phyloP scores from a whole-genome alignment of 441 rosid genomes.

The Euphorbia schlechtendalii region DNA sequence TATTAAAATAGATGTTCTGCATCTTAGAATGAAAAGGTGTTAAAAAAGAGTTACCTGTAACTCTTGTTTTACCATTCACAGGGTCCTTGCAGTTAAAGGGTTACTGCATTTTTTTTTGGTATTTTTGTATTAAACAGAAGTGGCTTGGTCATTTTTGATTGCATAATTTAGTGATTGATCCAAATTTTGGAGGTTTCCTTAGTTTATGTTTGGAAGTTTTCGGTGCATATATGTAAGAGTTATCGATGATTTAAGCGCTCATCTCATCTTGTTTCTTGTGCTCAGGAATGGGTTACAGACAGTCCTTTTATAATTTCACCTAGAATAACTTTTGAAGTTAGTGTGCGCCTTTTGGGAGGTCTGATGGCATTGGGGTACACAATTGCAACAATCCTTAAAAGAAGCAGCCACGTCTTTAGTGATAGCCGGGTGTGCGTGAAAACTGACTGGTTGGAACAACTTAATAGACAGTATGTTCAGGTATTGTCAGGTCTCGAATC shows the following conservation, averaged over 20 bases:
- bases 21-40: not conserved
- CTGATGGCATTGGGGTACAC: conserved; percentile 97
- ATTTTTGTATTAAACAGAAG: too few relatives aligned
- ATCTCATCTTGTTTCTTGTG: conserved; percentile 20
- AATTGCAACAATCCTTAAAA: conserved; percentile 80
- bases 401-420: conserved; percentile 83
- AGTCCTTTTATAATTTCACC: conserved; percentile 98
- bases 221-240: too few relatives aligned
- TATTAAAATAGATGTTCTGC: not conserved
- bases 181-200: not conserved
- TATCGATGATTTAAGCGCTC: conserved; percentile 21
- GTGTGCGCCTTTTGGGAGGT: conserved; percentile 94
- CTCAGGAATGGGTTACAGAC: conserved; percentile 98
- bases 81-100: not conserved
- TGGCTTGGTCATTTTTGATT: too few relatives aligned
- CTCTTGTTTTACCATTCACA: not conserved
- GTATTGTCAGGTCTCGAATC: conserved; percentile 29
- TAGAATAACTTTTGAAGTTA: conserved; percentile 93
- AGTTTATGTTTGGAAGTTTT: too few relatives aligned
- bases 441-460: conserved; percentile 96
- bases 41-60: not conserved
- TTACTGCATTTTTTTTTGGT: not conserved
- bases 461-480: conserved; percentile 88
- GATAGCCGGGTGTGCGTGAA: conserved; percentile 76
- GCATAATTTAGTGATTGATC: too few relatives aligned